These are phyloP conservation scores for Babesia sp. DNA, from an alignment of 169 alveolate species.

Conservation along the genomic window DNA sequence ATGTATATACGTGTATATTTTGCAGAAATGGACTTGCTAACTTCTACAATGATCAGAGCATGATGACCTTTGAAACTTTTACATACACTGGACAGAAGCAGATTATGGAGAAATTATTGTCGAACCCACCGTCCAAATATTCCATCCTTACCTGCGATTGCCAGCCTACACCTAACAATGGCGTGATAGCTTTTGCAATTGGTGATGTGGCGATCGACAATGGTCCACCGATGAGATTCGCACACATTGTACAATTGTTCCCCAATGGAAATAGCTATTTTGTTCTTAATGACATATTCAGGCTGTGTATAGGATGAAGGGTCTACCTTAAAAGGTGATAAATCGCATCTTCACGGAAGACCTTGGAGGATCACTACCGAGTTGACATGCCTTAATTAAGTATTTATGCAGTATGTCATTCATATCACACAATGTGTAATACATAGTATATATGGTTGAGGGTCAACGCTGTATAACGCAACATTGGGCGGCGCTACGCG, in stretches of 20 bases:
- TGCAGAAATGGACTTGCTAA: constrained; percentile 49
- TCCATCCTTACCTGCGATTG: constrained; percentile 66
- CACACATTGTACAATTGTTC: constrained; percentile 76
- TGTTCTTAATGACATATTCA: constrained; percentile 68
- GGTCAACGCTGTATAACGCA: no score
- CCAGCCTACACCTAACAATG: constrained; percentile 72
- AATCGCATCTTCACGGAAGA: no score
- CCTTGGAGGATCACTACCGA: no score
- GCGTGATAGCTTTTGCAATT: constrained; percentile 58
- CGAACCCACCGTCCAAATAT: constrained; percentile 64
- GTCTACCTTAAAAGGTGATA: no score
- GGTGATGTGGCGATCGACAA: constrained; percentile 72
- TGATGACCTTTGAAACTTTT: constrained; percentile 86
- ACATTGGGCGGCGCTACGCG: no score
- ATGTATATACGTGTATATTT: not conserved
- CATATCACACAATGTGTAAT: no score
- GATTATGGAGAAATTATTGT: constrained; percentile 78
- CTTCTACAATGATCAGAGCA: constrained; percentile 84
- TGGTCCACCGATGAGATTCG: constrained; percentile 82
- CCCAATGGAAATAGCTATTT: constrained; percentile 78
- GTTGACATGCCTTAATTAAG: no score
- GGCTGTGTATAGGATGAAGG: constrained; percentile 67
- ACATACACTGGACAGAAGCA: constrained; percentile 75
- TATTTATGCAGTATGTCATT: no score
- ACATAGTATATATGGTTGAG: no score